Conservation (phyloP, 768 basidiomycete genomes). For the Sarcodon aspratus region DNA sequence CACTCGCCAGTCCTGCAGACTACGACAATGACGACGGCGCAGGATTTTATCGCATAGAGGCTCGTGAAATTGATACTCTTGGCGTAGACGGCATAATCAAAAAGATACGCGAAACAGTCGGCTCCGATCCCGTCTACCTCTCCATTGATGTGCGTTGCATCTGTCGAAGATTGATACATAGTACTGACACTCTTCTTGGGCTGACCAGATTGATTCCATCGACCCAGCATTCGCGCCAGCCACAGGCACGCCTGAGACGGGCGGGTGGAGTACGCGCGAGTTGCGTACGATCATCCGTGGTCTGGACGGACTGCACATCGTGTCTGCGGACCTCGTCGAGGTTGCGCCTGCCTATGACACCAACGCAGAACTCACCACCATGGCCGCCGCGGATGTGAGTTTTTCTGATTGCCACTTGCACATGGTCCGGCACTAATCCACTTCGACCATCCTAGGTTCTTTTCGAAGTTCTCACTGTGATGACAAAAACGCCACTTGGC, state of each 20-base stretch:
- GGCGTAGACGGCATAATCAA: constrained; percentile 71
- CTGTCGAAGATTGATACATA: constrained; percentile 1
- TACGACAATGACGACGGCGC: constrained; percentile 67
- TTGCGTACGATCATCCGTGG: constrained; percentile 67
- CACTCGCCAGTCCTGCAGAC: constrained; percentile 67
- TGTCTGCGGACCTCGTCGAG: constrained; percentile 78
- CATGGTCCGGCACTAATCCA: constrained; percentile 22
- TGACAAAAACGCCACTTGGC: constrained; percentile 71
- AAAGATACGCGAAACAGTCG: constrained; percentile 71
- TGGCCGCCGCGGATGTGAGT: constrained; percentile 52
- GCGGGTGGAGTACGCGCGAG: constrained; percentile 79
- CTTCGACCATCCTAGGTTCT: constrained; percentile 39
- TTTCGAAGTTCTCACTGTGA: constrained; percentile 66
- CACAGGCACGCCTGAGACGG: constrained; percentile 78
- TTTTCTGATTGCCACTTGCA: not conserved
- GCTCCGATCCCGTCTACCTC: constrained; percentile 63
- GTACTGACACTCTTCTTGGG: not conserved
- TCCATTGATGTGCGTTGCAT: constrained; percentile 52
- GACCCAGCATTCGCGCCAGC: constrained; percentile 79
- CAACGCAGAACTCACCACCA: constrained; percentile 50
- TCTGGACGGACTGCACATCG: constrained; percentile 62
- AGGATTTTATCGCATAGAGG: constrained; percentile 77
- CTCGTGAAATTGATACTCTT: constrained; percentile 75
- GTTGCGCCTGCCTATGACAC: constrained; percentile 76
- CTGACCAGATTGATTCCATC: constrained; percentile 56